Evolutionary conservation across 2,329 filamentous ascomycete genomes (phyloP), one percentile per base, ranked within the genome.

Genomic region (Diaporthe caulivora): DNA sequence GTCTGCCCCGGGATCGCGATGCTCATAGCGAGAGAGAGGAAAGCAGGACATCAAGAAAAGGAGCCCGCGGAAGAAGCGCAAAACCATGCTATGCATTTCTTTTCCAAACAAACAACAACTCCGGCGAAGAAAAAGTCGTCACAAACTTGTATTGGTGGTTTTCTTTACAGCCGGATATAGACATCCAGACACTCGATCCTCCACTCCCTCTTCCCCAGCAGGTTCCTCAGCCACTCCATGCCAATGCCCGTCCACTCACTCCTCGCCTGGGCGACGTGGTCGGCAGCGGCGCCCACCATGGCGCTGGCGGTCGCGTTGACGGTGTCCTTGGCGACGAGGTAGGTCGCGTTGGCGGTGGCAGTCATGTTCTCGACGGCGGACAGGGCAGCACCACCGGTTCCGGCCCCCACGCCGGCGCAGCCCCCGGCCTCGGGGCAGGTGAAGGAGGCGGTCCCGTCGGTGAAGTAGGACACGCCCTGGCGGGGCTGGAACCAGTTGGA

Each of bases 401-500:
- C 71, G 34, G 82, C 82, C 26, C 81, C 78, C 40, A 79, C 29
- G 17, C 51, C 64, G 54, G 18, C 47, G 34, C 31, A 51, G 17
- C 29, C 68, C 8, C 54, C 68, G 31, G 34, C 69, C 55, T 67
- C 62, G 29, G 44, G 44, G 44, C 51, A 31, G 11, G 55, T 58
- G 51, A 68, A 29, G 24, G 71, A 72, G 31, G 57, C 60, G 55
- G 51, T 74, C 67, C 76, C 73, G 74, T 83, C 77, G 75, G 78
- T 68, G 40, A 79, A 67, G 75, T 81, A 76, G 78, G 81, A 76
- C 74, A 84, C 77, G 82, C 86, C 78, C 73, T 87, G 86, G 18
- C 94, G 90, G n/a, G 95, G 92, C 78, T 95, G 92, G 83, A 98
- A 98, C 96, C 95, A 98, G 85, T 97, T 95, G 79, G 92, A 93